Percentiles rank a stretch among this genome's conserved stretches.
phyloP scores from a whole-genome alignment of 257 asterid species.

The Penstemon barbatus region DNA sequence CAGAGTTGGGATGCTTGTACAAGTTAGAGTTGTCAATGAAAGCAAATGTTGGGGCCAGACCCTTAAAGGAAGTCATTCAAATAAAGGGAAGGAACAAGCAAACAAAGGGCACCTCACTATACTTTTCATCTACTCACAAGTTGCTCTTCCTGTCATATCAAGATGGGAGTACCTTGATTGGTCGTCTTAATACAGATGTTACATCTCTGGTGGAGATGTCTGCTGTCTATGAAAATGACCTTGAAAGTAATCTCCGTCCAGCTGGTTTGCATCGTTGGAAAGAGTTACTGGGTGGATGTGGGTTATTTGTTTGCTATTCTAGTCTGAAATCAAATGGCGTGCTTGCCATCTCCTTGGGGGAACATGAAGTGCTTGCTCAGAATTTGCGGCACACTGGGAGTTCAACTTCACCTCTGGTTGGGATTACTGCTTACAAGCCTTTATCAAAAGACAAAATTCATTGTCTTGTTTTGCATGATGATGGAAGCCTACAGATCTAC shows the following conservation, averaged over 20 bases:
- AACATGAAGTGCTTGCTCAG: constrained; percentile 73
- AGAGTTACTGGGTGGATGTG: constrained; percentile 75
- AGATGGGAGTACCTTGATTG: constrained; percentile 84
- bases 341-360: constrained; percentile 79
- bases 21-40: constrained; percentile 79
- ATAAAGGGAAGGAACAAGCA: constrained; percentile 60
- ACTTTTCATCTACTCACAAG: constrained; percentile 74
- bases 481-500: constrained; percentile 98
- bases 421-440: constrained; percentile 92
- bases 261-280: constrained; percentile 97
- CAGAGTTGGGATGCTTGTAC: constrained; percentile 82
- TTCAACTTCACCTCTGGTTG: constrained; percentile 88
- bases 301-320: constrained; percentile 82
- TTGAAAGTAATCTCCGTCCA: constrained; percentile 70
- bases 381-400: constrained; percentile 81
- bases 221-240: constrained; percentile 71
- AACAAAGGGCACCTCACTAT: constrained; percentile 76
- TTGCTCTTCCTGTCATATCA: constrained; percentile 86
- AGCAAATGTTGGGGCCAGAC: constrained; percentile 83
- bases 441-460: constrained; percentile 94
- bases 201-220: constrained; percentile 72
- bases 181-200: constrained; percentile 79
- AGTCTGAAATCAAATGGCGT: constrained; percentile 75
- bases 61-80: constrained; percentile 74
- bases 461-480: constrained; percentile 94